Evolutionary conservation across 2,329 filamentous ascomycete genomes (phyloP).

Genomic region (Ceratocystis lukuohia): DNA sequence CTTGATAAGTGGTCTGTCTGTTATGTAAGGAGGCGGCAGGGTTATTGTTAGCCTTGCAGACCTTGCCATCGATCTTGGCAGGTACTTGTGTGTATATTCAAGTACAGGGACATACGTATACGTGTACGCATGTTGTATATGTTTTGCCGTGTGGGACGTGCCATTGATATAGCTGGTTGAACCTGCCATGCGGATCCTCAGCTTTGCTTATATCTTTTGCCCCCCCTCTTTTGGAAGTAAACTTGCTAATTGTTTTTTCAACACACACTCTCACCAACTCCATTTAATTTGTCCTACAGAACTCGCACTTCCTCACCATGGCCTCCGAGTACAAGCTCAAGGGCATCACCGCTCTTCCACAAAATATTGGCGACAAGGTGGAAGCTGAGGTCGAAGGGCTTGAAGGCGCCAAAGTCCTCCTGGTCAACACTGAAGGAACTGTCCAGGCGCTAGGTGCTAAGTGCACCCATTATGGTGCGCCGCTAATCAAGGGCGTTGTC

Average conservation of each 20-base stretch:
- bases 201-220: not conserved
- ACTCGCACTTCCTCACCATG: slow-evolving; percentile 14
- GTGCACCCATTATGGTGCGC: slow-evolving; percentile 88
- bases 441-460: slow-evolving; percentile 69
- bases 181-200: not conserved
- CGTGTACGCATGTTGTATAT: not conserved
- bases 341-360: slow-evolving; percentile 55
- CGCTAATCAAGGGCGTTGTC: slow-evolving; percentile 72
- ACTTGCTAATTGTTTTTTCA: not conserved
- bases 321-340: slow-evolving; percentile 56
- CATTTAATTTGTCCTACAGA: not conserved
- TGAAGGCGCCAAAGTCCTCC: slow-evolving; percentile 69
- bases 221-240: not conserved
- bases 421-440: slow-evolving; percentile 64
- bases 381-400: slow-evolving; percentile 87
- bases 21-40: not conserved
- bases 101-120: not conserved
- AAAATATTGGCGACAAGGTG: slow-evolving; percentile 55
- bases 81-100: not conserved
- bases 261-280: not conserved
- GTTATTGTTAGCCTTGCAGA: not conserved
- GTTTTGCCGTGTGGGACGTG: not conserved
- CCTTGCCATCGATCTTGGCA: slow-evolving; percentile 4
- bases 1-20: not conserved
- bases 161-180: not conserved